Conservation (phyloP, 2,329 filamentous ascomycete species). For the Fusarium sp. region DNA sequence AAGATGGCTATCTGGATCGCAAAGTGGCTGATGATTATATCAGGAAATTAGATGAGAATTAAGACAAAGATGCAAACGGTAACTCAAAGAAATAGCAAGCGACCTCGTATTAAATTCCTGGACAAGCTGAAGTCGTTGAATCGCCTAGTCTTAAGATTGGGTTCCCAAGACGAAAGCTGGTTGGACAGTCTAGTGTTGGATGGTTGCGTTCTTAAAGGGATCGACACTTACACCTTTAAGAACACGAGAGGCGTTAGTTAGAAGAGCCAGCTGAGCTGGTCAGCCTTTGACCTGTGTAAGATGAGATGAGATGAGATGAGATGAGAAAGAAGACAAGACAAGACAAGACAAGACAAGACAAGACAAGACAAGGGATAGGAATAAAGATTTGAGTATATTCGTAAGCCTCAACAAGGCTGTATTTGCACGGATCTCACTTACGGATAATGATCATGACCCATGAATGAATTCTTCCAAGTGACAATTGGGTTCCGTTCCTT, state of each 20-base stretch:
- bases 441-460: not conserved
- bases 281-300: not conserved
- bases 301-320: conserved; percentile 1
- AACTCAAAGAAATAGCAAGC: conserved; percentile 2
- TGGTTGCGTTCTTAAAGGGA: conserved; percentile 20
- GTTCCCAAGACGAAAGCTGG: conserved; percentile 10
- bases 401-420: conserved; percentile 21
- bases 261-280: conserved; percentile 11
- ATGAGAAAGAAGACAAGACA: no score
- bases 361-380: not conserved
- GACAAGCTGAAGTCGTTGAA: conserved; percentile 16
- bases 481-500: not conserved
- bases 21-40: conserved; percentile 1
- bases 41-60: not conserved
- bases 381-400: conserved; percentile 3
- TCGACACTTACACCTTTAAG: conserved; percentile 38
- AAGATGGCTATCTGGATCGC: not conserved
- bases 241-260: conserved; percentile 33
- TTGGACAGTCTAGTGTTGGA: conserved; percentile 19
- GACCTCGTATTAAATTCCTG: not conserved
- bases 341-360: no score
- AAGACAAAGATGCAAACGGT: conserved; percentile 16
- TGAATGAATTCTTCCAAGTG: conserved; percentile 6
- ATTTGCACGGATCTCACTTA: conserved; percentile 14
- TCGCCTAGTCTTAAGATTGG: conserved; percentile 27